Base-by-base conservation (phyloP, 176 grass and related monocot genomes). In the Alopecurus myosuroides region DNA sequence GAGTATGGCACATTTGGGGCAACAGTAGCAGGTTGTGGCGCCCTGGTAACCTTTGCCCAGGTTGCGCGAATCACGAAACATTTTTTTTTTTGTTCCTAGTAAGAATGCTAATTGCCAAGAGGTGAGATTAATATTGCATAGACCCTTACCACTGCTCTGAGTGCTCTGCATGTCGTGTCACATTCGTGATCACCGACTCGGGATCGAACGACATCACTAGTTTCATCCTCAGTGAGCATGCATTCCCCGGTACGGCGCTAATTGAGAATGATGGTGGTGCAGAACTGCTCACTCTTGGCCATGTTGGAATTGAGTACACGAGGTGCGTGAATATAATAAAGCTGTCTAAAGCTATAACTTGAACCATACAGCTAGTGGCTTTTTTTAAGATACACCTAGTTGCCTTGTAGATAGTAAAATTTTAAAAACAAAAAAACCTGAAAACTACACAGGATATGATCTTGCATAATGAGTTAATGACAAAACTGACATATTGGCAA, bases 1-100 rank as follows among this genome's bases (percentile, higher is more conserved):
- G n/a, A n/a, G n/a, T n/a, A n/a, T n/a, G n/a, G n/a, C n/a, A n/a
- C n/a, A n/a, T n/a, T n/a, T n/a, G n/a, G n/a, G n/a, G n/a, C n/a
- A n/a, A n/a, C n/a, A n/a, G n/a, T n/a, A n/a, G 84, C 93, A 44
- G 94, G 94, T 20, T 93, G 89, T 51, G 89, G 89, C 42, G 81
- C 86, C 76, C 34, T 35, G 85, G 94, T 93, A 46, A 65, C 41
- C 2, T 23, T 61, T 18, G 23, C 8, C 25, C 5, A 62, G 26
- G 22, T 15, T 7, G 22, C 11, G 14, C 29, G 12, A 28, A 60
- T 10, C 14, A 17, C 28, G 18, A 11, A 88, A 31, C 50, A 70
- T n/a, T 3, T 31, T 33, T 29, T 63, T 33, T 41, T 76, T 22
- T 4, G 4, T 69, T 50, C n/a, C 5, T 1, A 69, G 26, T 74